Evolutionary conservation across 495 filamentous ascomycete species (phyloP), one percentile per base, ranked within the genome.

Genomic region (Peziza echinospora): DNA sequence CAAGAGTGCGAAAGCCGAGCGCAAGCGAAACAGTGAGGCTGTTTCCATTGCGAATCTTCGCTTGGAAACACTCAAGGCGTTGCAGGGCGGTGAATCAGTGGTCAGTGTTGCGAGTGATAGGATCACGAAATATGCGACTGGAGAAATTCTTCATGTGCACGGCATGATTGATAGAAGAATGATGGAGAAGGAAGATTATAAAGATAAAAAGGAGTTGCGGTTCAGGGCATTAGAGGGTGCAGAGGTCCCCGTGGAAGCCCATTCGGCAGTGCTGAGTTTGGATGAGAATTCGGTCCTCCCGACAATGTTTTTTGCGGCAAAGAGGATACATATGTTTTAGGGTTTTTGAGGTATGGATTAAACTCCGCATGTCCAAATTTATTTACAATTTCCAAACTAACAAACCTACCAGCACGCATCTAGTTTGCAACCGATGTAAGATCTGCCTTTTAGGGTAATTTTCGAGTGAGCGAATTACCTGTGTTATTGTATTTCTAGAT

Each of bases 351-450:
- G 28, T n/a, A 34, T 34, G 8, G 28, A 34, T 8, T n/a, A 16
- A 16, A 16, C 16, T 34, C 28, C 28, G 41, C 13, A 60, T 69
- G 44, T 53, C 47, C 37, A 73, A 77, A n/a, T n/a, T n/a, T n/a
- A n/a, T n/a, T n/a, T n/a, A n/a, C n/a, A n/a, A n/a, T n/a, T n/a
- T n/a, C n/a, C n/a, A n/a, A n/a, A n/a, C n/a, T n/a, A n/a, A n/a
- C n/a, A n/a, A n/a, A n/a, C n/a, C n/a, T n/a, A n/a, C n/a, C n/a
- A n/a, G n/a, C n/a, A n/a, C n/a, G n/a, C n/a, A n/a, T n/a, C n/a
- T n/a, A n/a, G n/a, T n/a, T n/a, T n/a, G n/a, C n/a, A n/a, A n/a
- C n/a, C n/a, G n/a, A n/a, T n/a, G n/a, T n/a, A n/a, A n/a, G n/a
- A n/a, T n/a, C n/a, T n/a, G n/a, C n/a, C n/a, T n/a, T n/a, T n/a